A percentile compares a stretch with the other conserved stretches of the same genome.
Evolutionary conservation across 2,329 filamentous ascomycete genomes (phyloP).

Genomic region (Leptoxyphium fumago): DNA sequence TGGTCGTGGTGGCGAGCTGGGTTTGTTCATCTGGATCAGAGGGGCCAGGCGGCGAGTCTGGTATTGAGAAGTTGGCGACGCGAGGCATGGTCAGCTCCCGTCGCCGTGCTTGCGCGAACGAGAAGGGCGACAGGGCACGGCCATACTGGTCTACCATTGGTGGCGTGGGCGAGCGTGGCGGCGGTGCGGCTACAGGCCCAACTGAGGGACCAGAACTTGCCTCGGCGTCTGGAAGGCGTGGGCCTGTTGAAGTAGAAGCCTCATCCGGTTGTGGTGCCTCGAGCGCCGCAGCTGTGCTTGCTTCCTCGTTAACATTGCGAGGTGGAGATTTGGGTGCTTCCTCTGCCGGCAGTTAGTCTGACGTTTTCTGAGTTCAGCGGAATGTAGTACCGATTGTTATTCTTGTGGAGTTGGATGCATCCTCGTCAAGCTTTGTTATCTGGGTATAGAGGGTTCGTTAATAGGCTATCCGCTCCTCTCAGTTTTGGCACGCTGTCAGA

Average conservation of each 20-base stretch:
- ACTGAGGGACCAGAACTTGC: not conserved
- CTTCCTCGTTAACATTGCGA: too few species aligned
- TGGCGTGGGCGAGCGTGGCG: not conserved
- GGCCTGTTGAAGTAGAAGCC: too few species aligned
- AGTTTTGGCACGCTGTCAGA: slow-evolving; percentile 9
- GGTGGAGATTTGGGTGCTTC: too few species aligned
- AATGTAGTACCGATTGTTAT: too few species aligned
- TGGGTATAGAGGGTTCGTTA: slow-evolving; percentile 19
- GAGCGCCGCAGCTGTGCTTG: too few species aligned
- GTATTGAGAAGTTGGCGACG: slow-evolving; percentile 58
- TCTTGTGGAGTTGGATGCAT: too few species aligned
- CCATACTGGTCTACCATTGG: slow-evolving; percentile 1
- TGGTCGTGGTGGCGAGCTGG: slow-evolving; percentile 30
- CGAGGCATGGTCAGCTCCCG: slow-evolving; percentile 61
- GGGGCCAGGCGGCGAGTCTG: slow-evolving; percentile 49
- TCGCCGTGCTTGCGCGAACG: slow-evolving; percentile 46
- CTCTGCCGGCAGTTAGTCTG: too few species aligned
- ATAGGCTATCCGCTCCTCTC: slow-evolving; percentile 30
- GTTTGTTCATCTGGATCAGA: slow-evolving; percentile 17
- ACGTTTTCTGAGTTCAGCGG: too few species aligned
- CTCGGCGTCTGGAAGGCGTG: too few species aligned
- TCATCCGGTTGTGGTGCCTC: too few species aligned
- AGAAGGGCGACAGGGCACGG: slow-evolving; percentile 47
- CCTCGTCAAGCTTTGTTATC: not conserved
- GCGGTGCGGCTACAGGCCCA: slow-evolving; percentile 5